A percentile compares a stretch with the other conserved stretches of the same genome.
phyloP scores from a whole-genome alignment of 805 yeast genomes.

The Kregervanrija fluxuum region DNA sequence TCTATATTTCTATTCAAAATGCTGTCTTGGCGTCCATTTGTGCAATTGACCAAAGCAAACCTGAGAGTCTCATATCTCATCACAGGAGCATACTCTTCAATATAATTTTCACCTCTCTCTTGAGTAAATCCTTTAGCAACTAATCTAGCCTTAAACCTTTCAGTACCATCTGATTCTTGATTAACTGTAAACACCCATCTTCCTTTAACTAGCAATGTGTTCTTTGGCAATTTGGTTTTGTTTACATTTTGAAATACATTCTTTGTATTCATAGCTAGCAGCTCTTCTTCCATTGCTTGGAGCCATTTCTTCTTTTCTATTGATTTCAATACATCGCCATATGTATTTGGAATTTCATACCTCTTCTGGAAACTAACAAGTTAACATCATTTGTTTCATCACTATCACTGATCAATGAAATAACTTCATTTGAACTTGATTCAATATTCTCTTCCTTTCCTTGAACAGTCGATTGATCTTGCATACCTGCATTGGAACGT shows the following conservation, averaged over 20 bases:
- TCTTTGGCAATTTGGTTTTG: background rate
- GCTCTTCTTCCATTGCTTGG: background rate
- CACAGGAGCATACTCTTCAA: background rate
- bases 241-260: background rate
- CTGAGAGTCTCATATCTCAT: background rate
- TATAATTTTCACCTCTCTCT: background rate
- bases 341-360: no score
- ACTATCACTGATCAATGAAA: no score
- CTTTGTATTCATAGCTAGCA: background rate
- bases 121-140: constrained; percentile 8
- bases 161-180: constrained; percentile 1
- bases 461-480: no score
- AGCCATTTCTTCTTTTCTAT: no score
- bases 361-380: no score
- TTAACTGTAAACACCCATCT: constrained; percentile 7
- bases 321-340: no score
- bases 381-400: no score
- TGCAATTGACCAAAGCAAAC: background rate
- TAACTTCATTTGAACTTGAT: no score
- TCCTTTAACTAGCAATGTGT: background rate
- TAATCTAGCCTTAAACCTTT: constrained; percentile 6
- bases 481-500: no score
- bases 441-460: no score
- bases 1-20: constrained; percentile 8
- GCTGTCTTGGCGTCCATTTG: background rate